A percentile compares a stretch with the other conserved stretches of the same genome.
phyloP scores from a whole-genome alignment of 1,284 basidiomycete genomes.

The Pterula multifida region DNA sequence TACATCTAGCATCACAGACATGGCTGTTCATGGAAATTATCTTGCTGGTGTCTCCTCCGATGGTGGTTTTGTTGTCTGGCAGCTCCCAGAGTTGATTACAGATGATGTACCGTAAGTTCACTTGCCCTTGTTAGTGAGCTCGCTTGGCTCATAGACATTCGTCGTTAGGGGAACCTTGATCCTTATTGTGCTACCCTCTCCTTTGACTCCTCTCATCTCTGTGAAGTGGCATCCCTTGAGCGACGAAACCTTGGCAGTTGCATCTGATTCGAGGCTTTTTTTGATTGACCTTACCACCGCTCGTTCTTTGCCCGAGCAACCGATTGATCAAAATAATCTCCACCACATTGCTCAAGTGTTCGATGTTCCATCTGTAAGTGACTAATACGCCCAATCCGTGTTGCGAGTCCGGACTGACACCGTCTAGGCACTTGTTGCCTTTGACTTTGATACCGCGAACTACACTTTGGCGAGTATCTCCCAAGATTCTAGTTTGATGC shows the following conservation, averaged over 20 bases:
- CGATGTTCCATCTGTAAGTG: slow-evolving; percentile 53
- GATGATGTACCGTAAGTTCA: slow-evolving; percentile 74
- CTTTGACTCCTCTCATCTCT: slow-evolving; percentile 33
- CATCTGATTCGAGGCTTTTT: slow-evolving; percentile 61
- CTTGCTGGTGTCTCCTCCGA: slow-evolving; percentile 76
- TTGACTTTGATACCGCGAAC: slow-evolving; percentile 68
- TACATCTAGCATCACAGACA: slow-evolving; percentile 59
- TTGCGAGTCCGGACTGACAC: neutral
- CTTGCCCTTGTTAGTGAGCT: slow-evolving; percentile 2
- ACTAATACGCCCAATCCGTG: neutral
- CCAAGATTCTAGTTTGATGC: slow-evolving; percentile 63
- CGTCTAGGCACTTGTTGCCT: slow-evolving; percentile 57
- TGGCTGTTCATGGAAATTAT: slow-evolving; percentile 72
- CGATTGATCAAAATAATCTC: slow-evolving; percentile 53
- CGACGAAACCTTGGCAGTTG: slow-evolving; percentile 63
- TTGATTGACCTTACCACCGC: slow-evolving; percentile 59
- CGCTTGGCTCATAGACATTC: slow-evolving; percentile 10
- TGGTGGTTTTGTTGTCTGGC: slow-evolving; percentile 79
- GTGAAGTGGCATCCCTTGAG: slow-evolving; percentile 79
- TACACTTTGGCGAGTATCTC: slow-evolving; percentile 67
- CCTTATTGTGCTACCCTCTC: slow-evolving; percentile 54
- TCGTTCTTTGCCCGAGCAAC: slow-evolving; percentile 45
- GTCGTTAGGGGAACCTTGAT: slow-evolving; percentile 56
- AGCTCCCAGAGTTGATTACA: slow-evolving; percentile 65
- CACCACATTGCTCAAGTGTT: slow-evolving; percentile 54